Conservation (phyloP, 352 stramenopile species). For the Phytophthora fragariae region DNA sequence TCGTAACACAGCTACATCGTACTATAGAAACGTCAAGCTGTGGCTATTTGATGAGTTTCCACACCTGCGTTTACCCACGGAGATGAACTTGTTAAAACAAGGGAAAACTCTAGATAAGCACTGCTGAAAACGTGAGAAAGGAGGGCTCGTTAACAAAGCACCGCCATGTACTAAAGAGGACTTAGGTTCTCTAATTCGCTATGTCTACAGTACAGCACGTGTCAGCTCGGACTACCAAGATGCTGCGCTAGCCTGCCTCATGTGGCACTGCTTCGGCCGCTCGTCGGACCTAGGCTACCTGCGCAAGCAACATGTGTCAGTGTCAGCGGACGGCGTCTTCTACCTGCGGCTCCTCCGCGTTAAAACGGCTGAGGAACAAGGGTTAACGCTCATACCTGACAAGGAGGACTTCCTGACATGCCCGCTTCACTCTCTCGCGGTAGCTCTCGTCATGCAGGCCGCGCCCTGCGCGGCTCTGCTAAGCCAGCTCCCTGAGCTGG, state of each 20-base stretch:
- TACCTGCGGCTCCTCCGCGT: conserved; percentile 39
- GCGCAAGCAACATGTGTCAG: conserved; percentile 34
- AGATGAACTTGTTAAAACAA: conserved; percentile 23
- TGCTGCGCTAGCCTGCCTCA: conserved; percentile 34
- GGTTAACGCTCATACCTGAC: conserved; percentile 40
- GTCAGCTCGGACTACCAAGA: conserved; percentile 39
- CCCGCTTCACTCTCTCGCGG: conserved; percentile 21
- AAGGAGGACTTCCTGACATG: conserved; percentile 2
- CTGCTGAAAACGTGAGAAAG: conserved; percentile 30
- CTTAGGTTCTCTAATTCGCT: conserved; percentile 18
- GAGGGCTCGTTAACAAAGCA: conserved; percentile 31
- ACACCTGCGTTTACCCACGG: conserved; percentile 10
- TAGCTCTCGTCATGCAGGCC: conserved; percentile 30
- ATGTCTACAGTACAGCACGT: conserved; percentile 15
- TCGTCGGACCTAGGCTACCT: conserved; percentile 38
- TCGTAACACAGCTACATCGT: conserved; percentile 13
- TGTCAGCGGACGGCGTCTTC: conserved; percentile 25
- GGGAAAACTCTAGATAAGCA: conserved; percentile 23
- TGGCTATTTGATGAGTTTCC: conserved; percentile 19
- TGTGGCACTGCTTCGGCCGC: conserved; percentile 49
- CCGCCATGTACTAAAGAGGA: conserved; percentile 41
- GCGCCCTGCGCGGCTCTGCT: conserved; percentile 22
- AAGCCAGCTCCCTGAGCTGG: conserved; percentile 15
- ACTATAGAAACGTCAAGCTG: conserved; percentile 16
- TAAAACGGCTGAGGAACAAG: conserved; percentile 43